These are phyloP conservation scores for Aechmea fasciata DNA, from an alignment of 176 grass and related monocot genomes.

Conservation along the genomic window DNA sequence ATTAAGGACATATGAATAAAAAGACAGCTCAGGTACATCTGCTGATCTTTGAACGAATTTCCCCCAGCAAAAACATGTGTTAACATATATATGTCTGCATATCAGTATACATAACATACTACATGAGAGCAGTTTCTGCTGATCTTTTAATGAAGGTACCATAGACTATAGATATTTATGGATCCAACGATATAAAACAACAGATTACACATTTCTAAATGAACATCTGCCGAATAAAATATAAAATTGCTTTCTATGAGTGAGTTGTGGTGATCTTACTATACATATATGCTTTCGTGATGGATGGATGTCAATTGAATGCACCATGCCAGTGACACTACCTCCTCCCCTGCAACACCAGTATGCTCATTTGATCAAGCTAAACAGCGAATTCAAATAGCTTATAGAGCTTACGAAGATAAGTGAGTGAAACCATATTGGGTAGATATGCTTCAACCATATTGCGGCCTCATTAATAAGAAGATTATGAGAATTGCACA, in stretches of 20 bases:
- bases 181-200: neutral
- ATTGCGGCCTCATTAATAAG: too few relatives aligned
- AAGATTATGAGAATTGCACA: too few relatives aligned
- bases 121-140: too few relatives aligned
- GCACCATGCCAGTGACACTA: conserved; percentile 45
- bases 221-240: neutral
- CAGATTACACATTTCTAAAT: conserved; percentile 11
- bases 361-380: conserved; percentile 1
- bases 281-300: conserved; percentile 88
- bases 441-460: too few relatives aligned
- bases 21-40: neutral
- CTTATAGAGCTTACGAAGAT: neutral
- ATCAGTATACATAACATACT: neutral
- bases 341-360: conserved; percentile 46
- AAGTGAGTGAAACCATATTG: neutral
- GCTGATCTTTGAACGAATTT: neutral
- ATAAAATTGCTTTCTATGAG: conserved; percentile 4
- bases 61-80: neutral
- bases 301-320: conserved; percentile 86
- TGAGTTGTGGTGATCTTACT: conserved; percentile 30
- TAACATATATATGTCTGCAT: neutral
- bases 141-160: neutral
- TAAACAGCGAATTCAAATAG: conserved; percentile 3
- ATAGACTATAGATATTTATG: neutral
- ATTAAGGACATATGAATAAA: neutral